Evolutionary conservation across 441 rosid species (phyloP).

Genomic region (Codiaeum variegatum): DNA sequence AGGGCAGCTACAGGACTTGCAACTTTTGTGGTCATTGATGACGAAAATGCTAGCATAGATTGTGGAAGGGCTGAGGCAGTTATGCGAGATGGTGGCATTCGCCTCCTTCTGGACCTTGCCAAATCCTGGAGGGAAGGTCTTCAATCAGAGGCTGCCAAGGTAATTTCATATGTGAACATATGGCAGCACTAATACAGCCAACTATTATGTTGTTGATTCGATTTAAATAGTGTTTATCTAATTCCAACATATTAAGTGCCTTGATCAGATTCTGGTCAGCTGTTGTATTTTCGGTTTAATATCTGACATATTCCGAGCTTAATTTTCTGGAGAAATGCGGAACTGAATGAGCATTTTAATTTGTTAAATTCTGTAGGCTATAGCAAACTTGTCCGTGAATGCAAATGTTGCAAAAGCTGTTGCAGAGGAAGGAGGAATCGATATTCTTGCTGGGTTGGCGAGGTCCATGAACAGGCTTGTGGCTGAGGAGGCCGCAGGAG

Average conservation of each 20-base stretch:
- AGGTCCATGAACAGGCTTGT: conserved; percentile 89
- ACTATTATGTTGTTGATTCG: no score
- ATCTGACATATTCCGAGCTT: conserved; percentile 11
- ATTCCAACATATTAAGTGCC: no score
- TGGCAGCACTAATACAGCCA: conserved; percentile 15
- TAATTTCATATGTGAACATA: conserved; percentile 25
- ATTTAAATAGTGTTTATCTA: no score
- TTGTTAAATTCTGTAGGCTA: conserved; percentile 34
- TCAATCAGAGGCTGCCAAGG: conserved; percentile 96
- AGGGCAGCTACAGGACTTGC: conserved; percentile 79
- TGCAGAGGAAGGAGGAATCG: conserved; percentile 89
- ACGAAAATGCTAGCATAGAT: conserved; percentile 89
- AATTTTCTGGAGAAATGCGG: conserved; percentile 10
- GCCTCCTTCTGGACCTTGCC: conserved; percentile 75
- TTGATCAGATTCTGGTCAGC: no score
- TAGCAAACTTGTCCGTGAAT: conserved; percentile 91
- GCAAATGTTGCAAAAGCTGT: conserved; percentile 88
- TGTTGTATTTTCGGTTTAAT: no score
- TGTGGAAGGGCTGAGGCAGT: conserved; percentile 88
- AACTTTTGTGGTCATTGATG: conserved; percentile 53
- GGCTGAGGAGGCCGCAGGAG: conserved; percentile 99
- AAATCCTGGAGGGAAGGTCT: conserved; percentile 90
- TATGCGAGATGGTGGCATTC: conserved; percentile 79
- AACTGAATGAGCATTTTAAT: no score
- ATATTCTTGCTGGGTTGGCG: conserved; percentile 69